phyloP scores from a whole-genome alignment of 164 flowering plant genomes.

The Euptelea pleiosperma region DNA sequence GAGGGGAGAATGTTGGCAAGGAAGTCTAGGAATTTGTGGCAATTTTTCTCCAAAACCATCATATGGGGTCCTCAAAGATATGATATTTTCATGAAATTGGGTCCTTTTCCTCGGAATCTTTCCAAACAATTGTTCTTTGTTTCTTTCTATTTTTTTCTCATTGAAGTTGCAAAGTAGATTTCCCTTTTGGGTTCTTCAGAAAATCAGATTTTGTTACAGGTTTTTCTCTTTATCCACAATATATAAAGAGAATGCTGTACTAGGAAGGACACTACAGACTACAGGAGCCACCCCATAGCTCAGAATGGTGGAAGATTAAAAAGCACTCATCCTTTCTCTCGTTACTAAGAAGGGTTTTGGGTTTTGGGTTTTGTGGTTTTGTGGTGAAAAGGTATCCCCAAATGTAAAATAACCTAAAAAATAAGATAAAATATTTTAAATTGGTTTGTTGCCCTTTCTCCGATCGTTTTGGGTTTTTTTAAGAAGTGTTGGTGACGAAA shows the following conservation, averaged over 20 bases:
- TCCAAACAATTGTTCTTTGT: constrained; percentile 9
- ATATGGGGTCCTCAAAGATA: too few relatives aligned
- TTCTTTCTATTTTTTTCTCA: constrained; percentile 4
- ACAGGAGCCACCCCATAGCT: too few relatives aligned
- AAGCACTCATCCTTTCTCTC: not conserved
- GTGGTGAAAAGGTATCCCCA: constrained; percentile 21
- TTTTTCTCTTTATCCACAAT: not conserved
- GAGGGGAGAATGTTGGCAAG: too few relatives aligned
- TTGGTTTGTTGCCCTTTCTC: constrained; percentile 30
- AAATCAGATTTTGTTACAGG: constrained; percentile 1
- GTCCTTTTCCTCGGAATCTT: too few relatives aligned
- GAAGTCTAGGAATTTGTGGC: too few relatives aligned
- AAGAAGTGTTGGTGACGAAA: constrained; percentile 8
- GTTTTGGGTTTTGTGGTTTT: too few relatives aligned
- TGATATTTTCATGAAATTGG: too few relatives aligned
- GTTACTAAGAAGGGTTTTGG: constrained; percentile 6
- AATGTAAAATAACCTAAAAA: constrained; percentile 10
- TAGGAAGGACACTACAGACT: not conserved
- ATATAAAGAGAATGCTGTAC: too few relatives aligned
- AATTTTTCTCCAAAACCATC: too few relatives aligned
- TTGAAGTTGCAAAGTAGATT: constrained; percentile 4
- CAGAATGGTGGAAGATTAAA: too few relatives aligned
- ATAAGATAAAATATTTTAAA: constrained; percentile 15
- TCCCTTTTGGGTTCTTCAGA: constrained; percentile 2
- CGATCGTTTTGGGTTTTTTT: constrained; percentile 25